A percentile compares a stretch with the other conserved stretches of the same genome.
These are phyloP conservation scores for Argentina anserina DNA, from an alignment of 306 rosid species.

Conservation along the genomic window DNA sequence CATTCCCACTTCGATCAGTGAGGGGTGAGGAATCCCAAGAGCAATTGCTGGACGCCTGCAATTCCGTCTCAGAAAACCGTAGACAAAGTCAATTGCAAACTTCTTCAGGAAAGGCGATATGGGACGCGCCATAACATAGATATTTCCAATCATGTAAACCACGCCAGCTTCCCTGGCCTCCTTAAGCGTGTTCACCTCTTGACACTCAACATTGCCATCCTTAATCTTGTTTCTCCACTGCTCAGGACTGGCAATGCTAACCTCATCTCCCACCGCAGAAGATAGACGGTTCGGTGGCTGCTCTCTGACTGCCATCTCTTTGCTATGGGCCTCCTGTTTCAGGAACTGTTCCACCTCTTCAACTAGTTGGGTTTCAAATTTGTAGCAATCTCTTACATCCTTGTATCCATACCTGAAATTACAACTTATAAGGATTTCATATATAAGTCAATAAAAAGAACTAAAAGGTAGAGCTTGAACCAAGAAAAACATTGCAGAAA, in stretches of 20 bases:
- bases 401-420: conserved; percentile 25
- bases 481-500: neutral
- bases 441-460: neutral
- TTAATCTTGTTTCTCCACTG: neutral
- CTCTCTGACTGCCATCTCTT: neutral
- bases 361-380: conserved; percentile 16
- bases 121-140: conserved; percentile 16
- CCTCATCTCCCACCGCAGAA: neutral
- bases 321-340: conserved; percentile 6
- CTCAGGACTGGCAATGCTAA: neutral
- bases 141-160: conserved; percentile 23
- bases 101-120: conserved; percentile 17
- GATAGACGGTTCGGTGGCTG: neutral
- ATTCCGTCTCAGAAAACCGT: conserved; percentile 14
- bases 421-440: neutral
- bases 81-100: conserved; percentile 20
- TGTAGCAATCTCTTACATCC: conserved; percentile 15
- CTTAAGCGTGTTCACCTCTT: conserved; percentile 7
- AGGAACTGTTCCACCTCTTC: conserved; percentile 18
- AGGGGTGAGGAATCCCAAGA: conserved; percentile 16
- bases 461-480: neutral
- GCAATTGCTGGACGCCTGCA: conserved; percentile 23
- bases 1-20: conserved; percentile 23
- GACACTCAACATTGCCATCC: neutral
- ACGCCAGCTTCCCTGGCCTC: conserved; percentile 22